phyloP scores from a whole-genome alignment of 176 grass and related monocot genomes.

The Avena eriantha region DNA sequence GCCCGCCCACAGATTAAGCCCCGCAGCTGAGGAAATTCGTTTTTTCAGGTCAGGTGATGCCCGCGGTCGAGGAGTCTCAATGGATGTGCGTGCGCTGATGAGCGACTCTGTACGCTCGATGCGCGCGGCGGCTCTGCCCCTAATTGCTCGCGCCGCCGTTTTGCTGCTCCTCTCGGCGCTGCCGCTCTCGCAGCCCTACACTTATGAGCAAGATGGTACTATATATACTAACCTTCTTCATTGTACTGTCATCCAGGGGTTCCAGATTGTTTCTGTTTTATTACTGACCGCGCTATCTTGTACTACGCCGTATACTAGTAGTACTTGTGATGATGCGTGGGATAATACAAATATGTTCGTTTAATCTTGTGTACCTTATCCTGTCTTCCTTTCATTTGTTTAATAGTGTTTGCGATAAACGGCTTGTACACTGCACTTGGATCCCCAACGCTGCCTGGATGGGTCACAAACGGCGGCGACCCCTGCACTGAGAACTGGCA shows the following conservation, averaged over 20 bases:
- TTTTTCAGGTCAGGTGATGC: constrained; percentile 39
- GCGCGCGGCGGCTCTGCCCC: background rate
- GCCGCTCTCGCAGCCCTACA: constrained; percentile 52
- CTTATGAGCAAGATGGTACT: constrained; percentile 65
- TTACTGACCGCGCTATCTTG: background rate
- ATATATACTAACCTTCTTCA: constrained; percentile 1
- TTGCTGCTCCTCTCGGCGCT: constrained; percentile 50
- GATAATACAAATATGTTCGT: background rate
- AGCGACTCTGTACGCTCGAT: background rate
- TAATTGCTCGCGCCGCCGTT: constrained; percentile 37
- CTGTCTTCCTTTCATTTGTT: background rate
- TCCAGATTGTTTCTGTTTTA: constrained; percentile 1
- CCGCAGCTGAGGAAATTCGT: background rate
- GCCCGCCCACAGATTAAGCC: background rate
- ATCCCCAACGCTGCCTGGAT: constrained; percentile 77
- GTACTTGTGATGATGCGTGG: background rate
- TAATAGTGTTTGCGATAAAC: constrained; percentile 90
- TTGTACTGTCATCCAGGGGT: background rate
- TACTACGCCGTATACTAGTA: background rate
- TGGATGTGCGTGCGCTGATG: constrained; percentile 33
- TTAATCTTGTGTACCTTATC: background rate
- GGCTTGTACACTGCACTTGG: constrained; percentile 72
- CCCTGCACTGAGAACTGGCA: constrained; percentile 87
- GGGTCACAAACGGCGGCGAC: constrained; percentile 78
- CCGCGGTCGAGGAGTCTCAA: constrained; percentile 1